phyloP scores from a whole-genome alignment of 371 early-diverging fungal species.

The Apophysomyces ossiformis region DNA sequence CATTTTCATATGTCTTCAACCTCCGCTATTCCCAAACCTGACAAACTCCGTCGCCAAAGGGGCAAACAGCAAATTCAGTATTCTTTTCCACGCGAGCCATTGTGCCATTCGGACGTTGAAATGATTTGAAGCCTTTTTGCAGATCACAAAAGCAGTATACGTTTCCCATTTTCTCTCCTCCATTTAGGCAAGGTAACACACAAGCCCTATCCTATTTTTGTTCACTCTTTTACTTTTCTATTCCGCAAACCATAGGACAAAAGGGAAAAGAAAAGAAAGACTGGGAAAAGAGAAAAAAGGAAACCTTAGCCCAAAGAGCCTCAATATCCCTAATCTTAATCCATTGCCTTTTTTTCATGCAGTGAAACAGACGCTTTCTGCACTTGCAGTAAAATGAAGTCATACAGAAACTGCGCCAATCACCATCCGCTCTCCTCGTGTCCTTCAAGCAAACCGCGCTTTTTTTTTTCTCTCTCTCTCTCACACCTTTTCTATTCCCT shows the following conservation, averaged over 20 bases:
- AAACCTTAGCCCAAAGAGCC: no score
- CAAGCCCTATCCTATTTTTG: conserved; percentile 7
- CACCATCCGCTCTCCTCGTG: not conserved
- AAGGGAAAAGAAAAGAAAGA: no score
- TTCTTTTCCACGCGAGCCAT: not conserved
- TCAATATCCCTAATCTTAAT: not conserved
- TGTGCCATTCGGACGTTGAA: conserved; percentile 2
- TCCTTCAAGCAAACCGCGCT: no score
- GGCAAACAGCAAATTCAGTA: no score
- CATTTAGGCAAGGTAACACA: not conserved
- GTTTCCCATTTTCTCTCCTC: not conserved
- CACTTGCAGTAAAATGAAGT: not conserved
- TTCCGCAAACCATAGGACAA: no score
- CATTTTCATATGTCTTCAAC: not conserved
- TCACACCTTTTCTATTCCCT: no score
- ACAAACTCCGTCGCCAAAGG: no score
- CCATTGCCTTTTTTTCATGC: not conserved
- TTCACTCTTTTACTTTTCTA: not conserved
- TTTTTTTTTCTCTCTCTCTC: no score
- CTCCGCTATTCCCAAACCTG: conserved; percentile 5
- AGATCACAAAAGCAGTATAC: not conserved
- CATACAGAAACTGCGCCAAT: conserved; percentile 4
- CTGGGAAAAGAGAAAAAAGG: no score
- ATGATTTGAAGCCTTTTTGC: not conserved
- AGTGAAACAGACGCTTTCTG: not conserved